Evolutionary conservation across 495 filamentous ascomycete species (phyloP), one percentile per base, ranked within the genome.

Genomic region (Margaritispora aquatica): DNA sequence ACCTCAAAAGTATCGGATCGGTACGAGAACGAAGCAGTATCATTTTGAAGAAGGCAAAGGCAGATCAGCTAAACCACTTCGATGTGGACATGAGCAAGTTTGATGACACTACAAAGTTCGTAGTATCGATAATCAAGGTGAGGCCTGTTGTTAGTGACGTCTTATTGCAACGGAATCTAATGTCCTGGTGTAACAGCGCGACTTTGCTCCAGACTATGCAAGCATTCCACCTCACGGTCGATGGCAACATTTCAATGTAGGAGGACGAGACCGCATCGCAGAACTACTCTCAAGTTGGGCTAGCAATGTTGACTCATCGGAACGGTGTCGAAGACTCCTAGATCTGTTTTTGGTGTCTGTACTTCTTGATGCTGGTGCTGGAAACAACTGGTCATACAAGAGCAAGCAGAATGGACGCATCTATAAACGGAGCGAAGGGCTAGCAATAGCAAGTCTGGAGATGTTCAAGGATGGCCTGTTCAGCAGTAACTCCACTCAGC

Each of bases 401-500:
- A 92, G 89, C 58, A 87, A 88, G 63, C 90, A 97, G 68, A 96
- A 91, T 60, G 92, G 92, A 27, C 88, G 84, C 59, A 66, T 87
- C 15, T 97, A 92, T 69, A 80, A 84, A 38, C 82, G 94, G 38
- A 96, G 91, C 55, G 94, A 98, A 70, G 94, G 94, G 22, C 76
- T 98, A 62, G 94, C 94, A 4, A 86, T 98, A 47, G 94, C 95
- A 22, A 93, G 88, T 70, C 73, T 98, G 68, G 94, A 97, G 66
- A 98, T 98, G 94, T 98, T 97, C 76, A 96, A 94, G 74, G 79
- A 72, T 15, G 94, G 94, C n/a, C 66, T 90, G 47, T 98, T 98
- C 74, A 95, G 90, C 62, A 89, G 92, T 66, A 85, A 92, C 66
- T 77, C 80, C 1, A 80, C 72, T 49, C 87, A 96, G 70, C 92